Conservation (phyloP, 169 alveolate species). For the Plasmodium ovale region DNA sequence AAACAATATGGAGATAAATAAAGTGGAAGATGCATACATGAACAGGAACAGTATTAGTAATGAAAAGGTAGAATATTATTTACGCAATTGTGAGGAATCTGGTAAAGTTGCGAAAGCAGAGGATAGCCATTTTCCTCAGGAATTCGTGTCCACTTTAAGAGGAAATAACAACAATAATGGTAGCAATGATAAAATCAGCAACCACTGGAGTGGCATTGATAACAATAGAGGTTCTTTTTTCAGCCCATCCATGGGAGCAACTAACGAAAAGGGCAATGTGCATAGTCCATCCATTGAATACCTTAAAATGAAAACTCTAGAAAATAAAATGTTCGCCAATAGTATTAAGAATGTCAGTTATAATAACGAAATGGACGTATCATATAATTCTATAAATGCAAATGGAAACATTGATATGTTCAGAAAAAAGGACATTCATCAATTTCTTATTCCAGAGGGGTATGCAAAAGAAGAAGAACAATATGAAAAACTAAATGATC, state of each 20-base stretch:
- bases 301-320: too few species aligned
- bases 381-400: neutral
- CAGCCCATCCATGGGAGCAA: too few species aligned
- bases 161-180: neutral
- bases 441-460: neutral
- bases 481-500: conserved; percentile 2
- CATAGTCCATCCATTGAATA: too few species aligned
- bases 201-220: neutral
- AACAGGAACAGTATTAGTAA: neutral
- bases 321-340: neutral
- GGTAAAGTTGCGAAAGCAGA: neutral
- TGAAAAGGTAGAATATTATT: neutral
- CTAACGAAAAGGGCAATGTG: neutral
- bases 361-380: neutral
- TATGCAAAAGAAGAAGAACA: neutral
- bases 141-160: neutral
- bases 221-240: too few species aligned
- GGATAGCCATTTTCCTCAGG: neutral
- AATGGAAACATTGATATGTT: neutral
- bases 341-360: neutral
- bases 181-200: neutral
- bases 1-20: neutral
- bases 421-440: neutral
- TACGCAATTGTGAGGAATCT: neutral
- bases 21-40: neutral